Base-by-base conservation (phyloP, 495 filamentous ascomycete species). In the Barbatosphaeria neglecta region DNA sequence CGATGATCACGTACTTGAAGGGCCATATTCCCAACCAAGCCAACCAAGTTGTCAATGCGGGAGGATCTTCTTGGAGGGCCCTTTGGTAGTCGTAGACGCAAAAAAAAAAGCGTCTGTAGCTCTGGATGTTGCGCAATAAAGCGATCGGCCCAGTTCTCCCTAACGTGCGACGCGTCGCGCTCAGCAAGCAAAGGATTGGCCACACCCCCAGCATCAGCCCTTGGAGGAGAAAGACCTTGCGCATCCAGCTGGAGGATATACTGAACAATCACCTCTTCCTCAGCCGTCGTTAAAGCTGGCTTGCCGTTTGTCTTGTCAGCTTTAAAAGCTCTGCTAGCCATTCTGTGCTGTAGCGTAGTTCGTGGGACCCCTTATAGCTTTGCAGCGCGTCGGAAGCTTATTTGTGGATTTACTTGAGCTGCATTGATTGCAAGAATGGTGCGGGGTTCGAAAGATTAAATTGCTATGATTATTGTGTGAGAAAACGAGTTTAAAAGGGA, bases 161-260 rank as follows among this genome's bases (percentile, higher is more conserved):
- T 55, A 20, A 66, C 59, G 42, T 16, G 50, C 39, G 41, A 35
- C 19, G 39, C 38, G 27, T 52, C 48, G 22, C 56, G 46, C 23
- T 25, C 9, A 41, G 24, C 41, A 38, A 59, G 58, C 8, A 70
- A 50, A 39, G 47, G 43, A 53, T 65, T 58, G n/a, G 62, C 65
- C 46, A 69, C 72, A 59, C 70, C 62, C 64, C 51, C 47, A 11
- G 70, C 54, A 55, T 50, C 37, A 50, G 41, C 44, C 47, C 24
- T 25, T 9, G 4, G 42, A 39, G 51, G 57, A 18, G 52, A 48
- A 49, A 62, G 59, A 48, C 50, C 60, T 55, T 45, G 46, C 15
- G 24, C 15, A 59, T 62, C 54, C 43, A 65, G 38, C 40, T 70
- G 51, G 41, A 67, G 46, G 44, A 72, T 64, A 61, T 55, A 53